These are phyloP conservation scores for Eimeria necatrix DNA, from an alignment of 169 alveolate genomes.

Conservation along the genomic window DNA sequence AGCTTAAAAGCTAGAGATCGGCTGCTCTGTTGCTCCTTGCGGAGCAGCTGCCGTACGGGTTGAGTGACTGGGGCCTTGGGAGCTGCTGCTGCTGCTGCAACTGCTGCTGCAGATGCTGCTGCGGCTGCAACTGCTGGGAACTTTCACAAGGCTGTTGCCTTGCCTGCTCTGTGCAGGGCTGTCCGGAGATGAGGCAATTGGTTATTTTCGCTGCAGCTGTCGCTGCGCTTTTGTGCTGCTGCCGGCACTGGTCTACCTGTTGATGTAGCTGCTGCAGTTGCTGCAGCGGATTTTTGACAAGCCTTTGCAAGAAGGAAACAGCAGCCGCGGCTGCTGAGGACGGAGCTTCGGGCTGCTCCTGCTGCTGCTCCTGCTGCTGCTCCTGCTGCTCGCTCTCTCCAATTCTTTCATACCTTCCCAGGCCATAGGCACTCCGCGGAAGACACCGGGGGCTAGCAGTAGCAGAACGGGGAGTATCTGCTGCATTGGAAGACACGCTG, in stretches of 20 bases:
- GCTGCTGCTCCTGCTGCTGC: conserved; percentile 40
- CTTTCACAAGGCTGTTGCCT: not conserved
- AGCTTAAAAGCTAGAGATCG: not conserved
- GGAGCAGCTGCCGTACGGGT: not conserved
- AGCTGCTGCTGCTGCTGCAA: not conserved
- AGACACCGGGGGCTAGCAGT: not conserved
- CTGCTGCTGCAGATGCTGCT: conserved; percentile 28
- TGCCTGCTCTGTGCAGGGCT: not conserved
- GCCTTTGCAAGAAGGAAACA: conserved; percentile 25
- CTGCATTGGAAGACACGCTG: not conserved
- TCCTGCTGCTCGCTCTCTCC: conserved; percentile 8
- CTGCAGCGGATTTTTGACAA: conserved; percentile 17
- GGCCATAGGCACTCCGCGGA: not conserved
- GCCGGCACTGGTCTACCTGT: not conserved
- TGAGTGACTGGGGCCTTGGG: not conserved
- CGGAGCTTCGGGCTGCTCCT: not conserved
- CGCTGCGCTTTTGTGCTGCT: not conserved
- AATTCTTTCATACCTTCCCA: not conserved
- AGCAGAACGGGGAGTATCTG: not conserved
- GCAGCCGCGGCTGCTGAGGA: conserved; percentile 26
- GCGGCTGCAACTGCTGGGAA: conserved; percentile 13
- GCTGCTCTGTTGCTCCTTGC: not conserved
- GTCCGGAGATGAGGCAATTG: conserved; percentile 30
- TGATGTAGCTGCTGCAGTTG: conserved; percentile 50
- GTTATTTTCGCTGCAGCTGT: conserved; percentile 16